Evolutionary conservation across 768 basidiomycete species (phyloP).

Genomic region (Phylloporus rhodoxanthus): DNA sequence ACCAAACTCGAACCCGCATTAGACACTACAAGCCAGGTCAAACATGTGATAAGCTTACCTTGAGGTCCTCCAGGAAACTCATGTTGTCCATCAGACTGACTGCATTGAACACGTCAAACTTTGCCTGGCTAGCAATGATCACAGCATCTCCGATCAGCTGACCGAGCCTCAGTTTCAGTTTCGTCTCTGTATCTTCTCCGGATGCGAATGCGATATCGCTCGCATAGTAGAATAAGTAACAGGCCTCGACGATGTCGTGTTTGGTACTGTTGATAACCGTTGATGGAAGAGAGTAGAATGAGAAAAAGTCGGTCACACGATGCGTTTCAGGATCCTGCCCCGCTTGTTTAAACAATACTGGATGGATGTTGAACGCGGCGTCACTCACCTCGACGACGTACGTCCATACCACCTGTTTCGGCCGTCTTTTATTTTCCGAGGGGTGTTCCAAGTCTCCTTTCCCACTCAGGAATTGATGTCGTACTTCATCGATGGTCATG

Average conservation of each 20-base stretch:
- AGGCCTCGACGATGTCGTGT: constrained; percentile 75
- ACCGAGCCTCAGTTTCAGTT: constrained; percentile 63
- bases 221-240: constrained; percentile 95
- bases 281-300: constrained; percentile 95
- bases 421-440: constrained; percentile 37
- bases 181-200: constrained; percentile 53
- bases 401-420: constrained; percentile 88
- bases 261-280: constrained; percentile 78
- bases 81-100: constrained; percentile 94
- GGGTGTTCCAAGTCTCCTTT: constrained; percentile 48
- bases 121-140: constrained; percentile 71
- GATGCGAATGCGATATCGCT: constrained; percentile 65
- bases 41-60: constrained; percentile 42
- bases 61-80: constrained; percentile 73
- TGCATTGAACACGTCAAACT: constrained; percentile 96
- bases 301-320: constrained; percentile 90
- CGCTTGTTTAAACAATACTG: background rate
- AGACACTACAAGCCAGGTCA: background rate
- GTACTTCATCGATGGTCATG: constrained; percentile 70
- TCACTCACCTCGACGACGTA: constrained; percentile 82
- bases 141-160: constrained; percentile 76
- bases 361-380: constrained; percentile 26
- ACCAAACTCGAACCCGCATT: constrained; percentile 65
- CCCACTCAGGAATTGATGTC: constrained; percentile 87
- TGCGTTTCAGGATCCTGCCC: constrained; percentile 73